These are phyloP conservation scores for Hericium rajendrae DNA, from an alignment of 768 basidiomycete genomes.

Conservation along the genomic window DNA sequence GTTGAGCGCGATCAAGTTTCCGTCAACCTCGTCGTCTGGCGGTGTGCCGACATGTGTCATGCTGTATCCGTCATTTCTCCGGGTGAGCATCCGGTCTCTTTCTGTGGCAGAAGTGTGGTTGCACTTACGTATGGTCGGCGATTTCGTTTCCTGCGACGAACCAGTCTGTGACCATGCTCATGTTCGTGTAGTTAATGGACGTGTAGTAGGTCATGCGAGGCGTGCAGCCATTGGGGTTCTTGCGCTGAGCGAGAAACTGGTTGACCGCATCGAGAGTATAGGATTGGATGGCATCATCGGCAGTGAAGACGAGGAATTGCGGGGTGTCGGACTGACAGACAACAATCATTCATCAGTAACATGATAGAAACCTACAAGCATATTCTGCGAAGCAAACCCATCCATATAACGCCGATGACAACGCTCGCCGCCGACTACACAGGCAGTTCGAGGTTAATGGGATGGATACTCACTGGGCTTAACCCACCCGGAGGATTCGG, in stretches of 20 bases:
- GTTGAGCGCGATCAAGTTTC: slow-evolving; percentile 72
- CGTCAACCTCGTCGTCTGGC: slow-evolving; percentile 56
- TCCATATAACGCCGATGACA: background rate
- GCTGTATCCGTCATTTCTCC: slow-evolving; percentile 22
- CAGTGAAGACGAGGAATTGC: slow-evolving; percentile 64
- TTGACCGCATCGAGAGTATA: slow-evolving; percentile 70
- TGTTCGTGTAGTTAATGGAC: slow-evolving; percentile 66
- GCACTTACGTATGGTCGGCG: slow-evolving; percentile 61
- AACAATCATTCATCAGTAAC: background rate
- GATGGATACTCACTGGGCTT: slow-evolving; percentile 36
- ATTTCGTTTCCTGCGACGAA: slow-evolving; percentile 79
- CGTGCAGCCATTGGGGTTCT: slow-evolving; percentile 69
- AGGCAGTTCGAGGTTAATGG: background rate
- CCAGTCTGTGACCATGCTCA: slow-evolving; percentile 71
- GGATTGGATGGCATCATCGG: slow-evolving; percentile 68
- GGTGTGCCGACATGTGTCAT: slow-evolving; percentile 73
- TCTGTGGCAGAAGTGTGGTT: background rate
- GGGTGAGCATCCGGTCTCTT: too few species aligned
- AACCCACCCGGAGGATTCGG: slow-evolving; percentile 66
- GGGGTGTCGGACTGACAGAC: slow-evolving; percentile 43
- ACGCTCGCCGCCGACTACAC: background rate
- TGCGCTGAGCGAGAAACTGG: slow-evolving; percentile 63
- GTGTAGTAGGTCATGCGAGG: slow-evolving; percentile 72
- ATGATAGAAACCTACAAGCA: background rate
- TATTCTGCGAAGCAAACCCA: background rate